These are phyloP conservation scores for Raffaelea arxii DNA, from an alignment of 2,329 filamentous ascomycete species.

Conservation along the genomic window DNA sequence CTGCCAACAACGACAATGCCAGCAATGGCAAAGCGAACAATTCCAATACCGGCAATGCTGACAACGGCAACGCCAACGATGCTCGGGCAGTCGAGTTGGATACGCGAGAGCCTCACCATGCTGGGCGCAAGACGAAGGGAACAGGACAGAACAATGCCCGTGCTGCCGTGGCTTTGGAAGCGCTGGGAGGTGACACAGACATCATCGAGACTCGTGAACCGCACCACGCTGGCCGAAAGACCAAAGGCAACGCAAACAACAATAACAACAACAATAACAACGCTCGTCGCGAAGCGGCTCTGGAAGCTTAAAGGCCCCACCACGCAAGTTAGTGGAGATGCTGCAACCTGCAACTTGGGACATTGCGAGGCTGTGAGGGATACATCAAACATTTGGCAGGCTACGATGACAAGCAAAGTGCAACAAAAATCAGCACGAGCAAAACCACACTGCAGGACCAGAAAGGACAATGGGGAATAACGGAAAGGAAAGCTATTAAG, in stretches of 20 bases:
- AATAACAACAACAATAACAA: neutral
- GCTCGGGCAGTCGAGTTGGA: neutral
- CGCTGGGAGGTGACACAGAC: constrained; percentile 7
- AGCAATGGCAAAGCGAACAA: neutral
- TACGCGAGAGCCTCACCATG: constrained; percentile 8
- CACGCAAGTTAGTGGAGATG: no score
- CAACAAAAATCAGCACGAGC: no score
- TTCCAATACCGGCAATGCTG: neutral
- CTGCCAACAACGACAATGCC: neutral
- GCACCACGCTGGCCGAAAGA: constrained; percentile 16
- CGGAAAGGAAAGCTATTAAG: no score
- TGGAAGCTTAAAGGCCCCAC: no score
- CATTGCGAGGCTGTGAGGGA: no score
- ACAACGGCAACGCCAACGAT: neutral
- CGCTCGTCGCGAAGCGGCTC: no score
- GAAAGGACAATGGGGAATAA: no score
- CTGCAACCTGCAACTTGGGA: no score
- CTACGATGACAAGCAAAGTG: no score
- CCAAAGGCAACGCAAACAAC: constrained; percentile 7
- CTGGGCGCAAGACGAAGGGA: constrained; percentile 2
- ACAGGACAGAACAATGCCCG: neutral
- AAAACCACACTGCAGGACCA: no score
- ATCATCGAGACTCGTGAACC: constrained; percentile 13
- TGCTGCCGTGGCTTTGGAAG: constrained; percentile 8
- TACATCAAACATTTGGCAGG: no score